phyloP scores from a whole-genome alignment of 2,329 filamentous ascomycete species.

The Fonsecaea multimorphosa region DNA sequence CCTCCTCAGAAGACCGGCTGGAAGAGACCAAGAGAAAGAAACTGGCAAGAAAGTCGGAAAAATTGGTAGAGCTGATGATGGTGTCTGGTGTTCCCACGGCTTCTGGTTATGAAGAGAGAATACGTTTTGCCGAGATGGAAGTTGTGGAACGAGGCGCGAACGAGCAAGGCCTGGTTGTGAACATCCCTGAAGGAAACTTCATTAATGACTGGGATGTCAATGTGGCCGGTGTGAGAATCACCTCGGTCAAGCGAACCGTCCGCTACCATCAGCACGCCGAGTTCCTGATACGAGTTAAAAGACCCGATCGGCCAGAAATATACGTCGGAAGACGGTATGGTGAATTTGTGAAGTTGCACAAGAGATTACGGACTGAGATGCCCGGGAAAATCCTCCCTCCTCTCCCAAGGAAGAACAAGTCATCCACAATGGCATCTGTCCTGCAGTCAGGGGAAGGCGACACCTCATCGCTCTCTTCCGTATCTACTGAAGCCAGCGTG shows the following conservation, averaged over 20 bases:
- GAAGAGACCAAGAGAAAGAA: slow-evolving; percentile 96
- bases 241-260: slow-evolving; percentile 81
- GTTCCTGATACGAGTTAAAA: slow-evolving; percentile 86
- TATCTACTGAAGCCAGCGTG: slow-evolving; percentile 70
- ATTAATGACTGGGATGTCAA: slow-evolving; percentile 98
- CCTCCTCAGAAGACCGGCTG: slow-evolving; percentile 90
- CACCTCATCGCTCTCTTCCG: slow-evolving; percentile 78
- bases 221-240: slow-evolving; percentile 83
- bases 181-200: slow-evolving; percentile 85
- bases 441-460: slow-evolving; percentile 73
- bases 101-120: slow-evolving; percentile 95
- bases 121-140: slow-evolving; percentile 95
- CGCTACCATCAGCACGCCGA: slow-evolving; percentile 92
- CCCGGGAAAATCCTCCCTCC: slow-evolving; percentile 88
- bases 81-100: slow-evolving; percentile 95
- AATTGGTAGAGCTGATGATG: slow-evolving; percentile 99
- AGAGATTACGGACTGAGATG: slow-evolving; percentile 78
- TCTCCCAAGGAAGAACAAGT: slow-evolving; percentile 90
- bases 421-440: slow-evolving; percentile 66
- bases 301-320: slow-evolving; percentile 73
- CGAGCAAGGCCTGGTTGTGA: slow-evolving; percentile 84
- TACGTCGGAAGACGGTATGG: slow-evolving; percentile 87
- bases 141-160: slow-evolving; percentile 93
- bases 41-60: slow-evolving; percentile 88
- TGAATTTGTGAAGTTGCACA: slow-evolving; percentile 82